Evolutionary conservation across 2,329 filamentous ascomycete genomes (phyloP), one percentile per base, ranked within the genome.

Genomic region (Claviceps cyperi): DNA sequence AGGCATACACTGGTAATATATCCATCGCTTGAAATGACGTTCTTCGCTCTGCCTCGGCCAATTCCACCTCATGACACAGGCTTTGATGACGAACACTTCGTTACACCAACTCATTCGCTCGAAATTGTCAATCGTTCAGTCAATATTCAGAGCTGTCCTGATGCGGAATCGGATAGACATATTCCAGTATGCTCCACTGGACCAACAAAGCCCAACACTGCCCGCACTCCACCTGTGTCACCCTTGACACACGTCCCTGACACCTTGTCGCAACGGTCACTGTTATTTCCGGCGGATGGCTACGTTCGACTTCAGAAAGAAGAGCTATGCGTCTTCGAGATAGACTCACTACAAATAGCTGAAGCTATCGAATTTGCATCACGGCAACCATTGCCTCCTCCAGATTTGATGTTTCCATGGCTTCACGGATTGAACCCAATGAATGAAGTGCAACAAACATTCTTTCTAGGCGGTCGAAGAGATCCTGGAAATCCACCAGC

Each of bases 351-450:
- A 40, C 77, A 78, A 28, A 73, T 96, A 43, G 79, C 80, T 11
- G 73, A 80, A 44, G 88, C 91, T 1, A 62, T 97, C 36, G 81
- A 94, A 55, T 79, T 90, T 59, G 71, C 81, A 52, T 78, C 91
- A 3, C 77, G 81, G 2, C 88, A 94, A 60, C 84, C 89, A 1
- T 73, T 97, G 22, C 91, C 92, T 6, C 81, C 91, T 50, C 81
- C 92, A 0, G 78, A 83, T n/a, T 75, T 81, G 53, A 86, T 97
- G 54, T 98, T 97, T 60, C 92, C 92, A 2, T 98, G 92, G 92
- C 74, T 96, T 22, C 92, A 98, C 68, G 92, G 92, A 22, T 70
- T 97, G 40, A 90, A 97, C 60, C 83, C 86, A 0, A 80, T 84
- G 53, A 98, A 98, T 61, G 81, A 87, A 53, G 77, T 95, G 49